A percentile compares a stretch with the other conserved stretches of the same genome.
phyloP scores from a whole-genome alignment of 192 early-diverging fungal species.

The Backusella luteola region DNA sequence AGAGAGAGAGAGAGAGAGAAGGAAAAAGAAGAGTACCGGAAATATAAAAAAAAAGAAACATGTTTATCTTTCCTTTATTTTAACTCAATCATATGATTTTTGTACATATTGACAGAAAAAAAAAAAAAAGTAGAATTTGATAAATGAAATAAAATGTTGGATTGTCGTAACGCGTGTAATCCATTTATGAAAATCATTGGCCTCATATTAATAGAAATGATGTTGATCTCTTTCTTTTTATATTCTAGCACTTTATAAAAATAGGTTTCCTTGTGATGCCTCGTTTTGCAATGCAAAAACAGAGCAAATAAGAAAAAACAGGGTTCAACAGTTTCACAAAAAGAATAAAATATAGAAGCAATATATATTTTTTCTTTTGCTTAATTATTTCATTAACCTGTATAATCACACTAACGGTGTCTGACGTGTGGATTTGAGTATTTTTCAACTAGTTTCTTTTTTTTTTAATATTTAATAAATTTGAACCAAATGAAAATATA shows the following conservation, averaged over 20 bases:
- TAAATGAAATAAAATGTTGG: not conserved
- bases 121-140: not conserved
- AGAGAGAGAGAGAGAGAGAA: not conserved
- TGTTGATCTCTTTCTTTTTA: not conserved
- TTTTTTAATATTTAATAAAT: not conserved
- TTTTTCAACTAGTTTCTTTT: not conserved
- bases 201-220: not conserved
- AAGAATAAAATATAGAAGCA: not conserved
- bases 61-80: not conserved
- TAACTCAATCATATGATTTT: not conserved
- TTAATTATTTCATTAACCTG: not conserved
- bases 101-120: not conserved
- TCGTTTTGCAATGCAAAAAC: not conserved
- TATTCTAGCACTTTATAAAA: not conserved
- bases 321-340: not conserved
- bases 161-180: not conserved
- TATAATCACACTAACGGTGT: not conserved
- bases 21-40: not conserved
- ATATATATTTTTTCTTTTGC: not conserved
- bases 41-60: not conserved
- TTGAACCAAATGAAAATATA: not conserved
- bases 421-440: not conserved
- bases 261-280: not conserved
- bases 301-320: not conserved
- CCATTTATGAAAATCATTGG: not conserved